Evolutionary conservation across 1,284 basidiomycete genomes (phyloP), one percentile per base, ranked within the genome.

Genomic region (Papiliotrema nemorosa): DNA sequence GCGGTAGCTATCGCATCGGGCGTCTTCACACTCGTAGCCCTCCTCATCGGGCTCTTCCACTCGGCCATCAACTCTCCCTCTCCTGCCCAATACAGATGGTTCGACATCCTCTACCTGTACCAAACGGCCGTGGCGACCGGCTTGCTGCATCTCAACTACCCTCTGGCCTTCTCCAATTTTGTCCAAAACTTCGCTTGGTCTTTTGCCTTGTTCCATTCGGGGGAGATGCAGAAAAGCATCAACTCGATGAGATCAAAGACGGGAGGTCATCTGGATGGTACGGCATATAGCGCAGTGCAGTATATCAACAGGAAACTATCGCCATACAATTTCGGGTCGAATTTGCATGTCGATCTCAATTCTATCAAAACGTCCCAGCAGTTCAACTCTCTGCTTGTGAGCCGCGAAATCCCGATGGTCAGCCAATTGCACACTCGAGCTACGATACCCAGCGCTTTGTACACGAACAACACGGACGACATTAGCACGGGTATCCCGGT

Each of bases 171-270:
- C 70, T 80, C 83, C 52, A 79, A 85, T 18, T 96, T 85, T 63
- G 80, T 86, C 1, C 78, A 85, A 60, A 96, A 96, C 70, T 94
- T 96, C 62, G 82, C 84, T 1, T 97, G 92, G 92, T 80, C 88
- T 0, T 74, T 94, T 61, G 89, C 88, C 0, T 76, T 97, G n/a
- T 83, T 97, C 67, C 72, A 82, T 38, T 78, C 82, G 21, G 76
- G 79, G 5, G 70, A 80, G 12, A 79, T 97, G 45, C 89, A 97
- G 69, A 66, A 73, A 27, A 84, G 87, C 24, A 93, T 97, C 67
- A 82, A 87, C 65, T 78, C 77, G 53, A 87, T 94, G 82, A 84
- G 93, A 20, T 78, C 82, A 54, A 77, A 81, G 44, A 96, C 92
- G 0, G 92, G 91, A 10, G 90, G 89, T 2, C 76, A 79, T 43